phyloP scores from a whole-genome alignment of 345 rosid species.

The Carallia pectinifolia region DNA sequence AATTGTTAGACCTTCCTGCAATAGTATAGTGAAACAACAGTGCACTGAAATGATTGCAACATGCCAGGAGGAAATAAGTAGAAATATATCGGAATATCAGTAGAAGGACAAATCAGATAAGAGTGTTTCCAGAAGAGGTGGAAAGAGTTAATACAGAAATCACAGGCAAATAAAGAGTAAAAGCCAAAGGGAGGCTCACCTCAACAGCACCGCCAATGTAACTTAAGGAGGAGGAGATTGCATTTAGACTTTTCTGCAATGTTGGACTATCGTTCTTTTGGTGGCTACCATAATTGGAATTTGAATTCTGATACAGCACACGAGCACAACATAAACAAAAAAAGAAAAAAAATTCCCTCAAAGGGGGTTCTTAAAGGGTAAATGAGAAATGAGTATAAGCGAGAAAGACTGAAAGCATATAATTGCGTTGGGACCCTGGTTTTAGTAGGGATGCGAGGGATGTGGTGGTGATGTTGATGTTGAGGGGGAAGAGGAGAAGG shows the following conservation, averaged over 20 bases:
- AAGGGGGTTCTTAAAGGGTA: neutral
- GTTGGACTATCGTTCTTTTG: constrained; percentile 9
- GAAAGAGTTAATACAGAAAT: neutral
- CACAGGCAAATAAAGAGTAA: neutral
- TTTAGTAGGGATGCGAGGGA: constrained; percentile 8
- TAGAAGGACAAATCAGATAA: neutral
- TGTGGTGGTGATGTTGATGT: neutral
- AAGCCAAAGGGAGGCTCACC: constrained; percentile 6
- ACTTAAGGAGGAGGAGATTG: constrained; percentile 32
- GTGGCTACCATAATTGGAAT: constrained; percentile 25
- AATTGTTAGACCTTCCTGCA: constrained; percentile 30
- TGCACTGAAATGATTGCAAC: neutral
- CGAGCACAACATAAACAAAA: constrained; percentile 5
- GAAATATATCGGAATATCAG: neutral
- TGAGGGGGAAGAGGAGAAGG: constrained; percentile 1
- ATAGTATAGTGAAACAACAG: neutral
- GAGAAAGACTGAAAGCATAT: neutral
- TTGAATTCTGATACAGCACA: constrained; percentile 34
- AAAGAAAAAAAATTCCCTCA: neutral
- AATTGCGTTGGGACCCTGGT: constrained; percentile 7
- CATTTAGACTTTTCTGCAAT: constrained; percentile 29
- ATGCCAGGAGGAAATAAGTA: neutral
- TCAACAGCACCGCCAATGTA: constrained; percentile 33
- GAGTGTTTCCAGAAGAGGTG: neutral
- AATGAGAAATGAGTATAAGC: neutral